Evolutionary conservation across 2,329 filamentous ascomycete species (phyloP).

Genomic region (Rhinocladiella mackenziei): DNA sequence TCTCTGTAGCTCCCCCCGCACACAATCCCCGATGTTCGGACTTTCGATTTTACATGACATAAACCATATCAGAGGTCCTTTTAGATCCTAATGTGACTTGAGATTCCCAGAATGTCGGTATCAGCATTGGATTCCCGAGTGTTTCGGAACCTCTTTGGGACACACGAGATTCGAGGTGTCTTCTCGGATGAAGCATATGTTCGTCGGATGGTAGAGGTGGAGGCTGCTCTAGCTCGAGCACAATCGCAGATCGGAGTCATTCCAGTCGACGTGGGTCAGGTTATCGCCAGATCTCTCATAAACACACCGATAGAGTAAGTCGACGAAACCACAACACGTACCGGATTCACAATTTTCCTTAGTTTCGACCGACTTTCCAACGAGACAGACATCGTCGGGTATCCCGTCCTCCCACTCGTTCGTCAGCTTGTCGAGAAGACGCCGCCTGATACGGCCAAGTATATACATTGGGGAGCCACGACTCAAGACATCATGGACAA

Average conservation of each 20-base stretch:
- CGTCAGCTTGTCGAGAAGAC: constrained; percentile 28
- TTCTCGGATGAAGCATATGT: constrained; percentile 31
- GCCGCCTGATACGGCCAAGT: constrained; percentile 36
- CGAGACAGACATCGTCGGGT: constrained; percentile 32
- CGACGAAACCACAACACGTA: background rate
- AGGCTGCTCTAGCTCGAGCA: constrained; percentile 29
- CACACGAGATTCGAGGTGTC: constrained; percentile 29
- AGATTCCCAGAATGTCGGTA: constrained; percentile 25
- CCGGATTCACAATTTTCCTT: background rate
- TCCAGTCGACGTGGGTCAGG: constrained; percentile 24
- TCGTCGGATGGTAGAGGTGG: constrained; percentile 24
- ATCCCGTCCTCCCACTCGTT: constrained; percentile 31
- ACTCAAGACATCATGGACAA: constrained; percentile 59
- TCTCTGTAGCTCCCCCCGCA: no score
- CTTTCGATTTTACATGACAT: no score
- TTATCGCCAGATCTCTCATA: constrained; percentile 21
- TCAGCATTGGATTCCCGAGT: constrained; percentile 30
- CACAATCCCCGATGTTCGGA: no score
- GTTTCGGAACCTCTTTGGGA: constrained; percentile 31
- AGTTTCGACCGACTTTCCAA: constrained; percentile 25
- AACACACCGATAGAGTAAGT: constrained; percentile 22
- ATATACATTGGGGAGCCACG: constrained; percentile 57
- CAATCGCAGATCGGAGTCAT: constrained; percentile 29
- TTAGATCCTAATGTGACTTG: no score
- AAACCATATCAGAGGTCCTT: no score